These are phyloP conservation scores for Talaromyces sp. DNA, from an alignment of 2,329 filamentous ascomycete genomes.

Conservation along the genomic window DNA sequence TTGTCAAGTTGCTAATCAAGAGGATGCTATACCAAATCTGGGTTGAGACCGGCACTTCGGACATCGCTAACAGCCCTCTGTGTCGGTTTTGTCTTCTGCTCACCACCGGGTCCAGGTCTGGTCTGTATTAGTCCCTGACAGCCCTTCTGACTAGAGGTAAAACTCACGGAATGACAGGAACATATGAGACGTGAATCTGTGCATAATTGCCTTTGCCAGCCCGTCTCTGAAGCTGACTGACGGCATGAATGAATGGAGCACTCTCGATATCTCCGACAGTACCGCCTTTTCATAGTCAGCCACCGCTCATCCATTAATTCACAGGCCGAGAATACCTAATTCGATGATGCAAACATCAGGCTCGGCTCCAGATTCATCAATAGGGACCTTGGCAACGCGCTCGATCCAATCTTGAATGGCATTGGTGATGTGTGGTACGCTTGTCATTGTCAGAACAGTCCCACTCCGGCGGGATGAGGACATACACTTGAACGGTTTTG, in stretches of 20 bases:
- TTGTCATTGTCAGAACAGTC: conserved; percentile 61
- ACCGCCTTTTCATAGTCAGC: conserved; percentile 41
- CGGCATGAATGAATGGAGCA: conserved; percentile 79
- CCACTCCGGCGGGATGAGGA: not conserved
- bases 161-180: conserved; percentile 36
- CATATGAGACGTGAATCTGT: conserved; percentile 78
- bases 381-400: conserved; percentile 76
- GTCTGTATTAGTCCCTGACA: not conserved
- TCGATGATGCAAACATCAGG: conserved; percentile 83
- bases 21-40: conserved; percentile 15
- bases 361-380: conserved; percentile 75
- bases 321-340: conserved; percentile 47
- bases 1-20: not conserved
- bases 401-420: conserved; percentile 92
- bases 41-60: conserved; percentile 41
- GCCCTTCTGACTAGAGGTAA: not conserved
- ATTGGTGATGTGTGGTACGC: conserved; percentile 83
- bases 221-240: conserved; percentile 70
- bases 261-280: conserved; percentile 68
- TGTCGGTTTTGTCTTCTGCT: conserved; percentile 97
- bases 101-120: conserved; percentile 39
- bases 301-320: not conserved
- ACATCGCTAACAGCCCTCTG: conserved; percentile 84
- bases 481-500: conserved; percentile 14
- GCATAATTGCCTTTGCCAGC: conserved; percentile 75